A percentile compares a stretch with the other conserved stretches of the same genome.
phyloP scores from a whole-genome alignment of 2,329 filamentous ascomycete genomes.

The Ophiostoma triangulosporum region DNA sequence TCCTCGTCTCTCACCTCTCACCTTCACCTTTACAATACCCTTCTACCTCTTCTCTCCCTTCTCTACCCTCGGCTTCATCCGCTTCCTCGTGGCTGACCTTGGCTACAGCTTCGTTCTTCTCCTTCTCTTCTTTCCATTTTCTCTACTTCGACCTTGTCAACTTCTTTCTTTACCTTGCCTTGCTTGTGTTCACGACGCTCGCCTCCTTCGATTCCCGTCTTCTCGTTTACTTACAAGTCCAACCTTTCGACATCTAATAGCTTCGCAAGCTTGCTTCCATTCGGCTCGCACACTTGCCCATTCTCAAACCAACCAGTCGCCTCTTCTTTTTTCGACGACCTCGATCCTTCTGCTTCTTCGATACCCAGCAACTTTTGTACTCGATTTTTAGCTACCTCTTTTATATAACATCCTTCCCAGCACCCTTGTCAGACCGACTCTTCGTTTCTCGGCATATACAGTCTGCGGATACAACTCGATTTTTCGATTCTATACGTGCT shows the following conservation, averaged over 20 bases:
- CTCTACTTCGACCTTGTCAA: neutral
- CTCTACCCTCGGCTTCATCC: neutral
- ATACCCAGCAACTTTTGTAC: constrained; percentile 6
- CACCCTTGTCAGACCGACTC: neutral
- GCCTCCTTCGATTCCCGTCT: constrained; percentile 1
- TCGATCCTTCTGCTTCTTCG: constrained; percentile 6
- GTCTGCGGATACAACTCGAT: neutral
- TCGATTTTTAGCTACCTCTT: constrained; percentile 6
- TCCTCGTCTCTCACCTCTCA: constrained; percentile 4
- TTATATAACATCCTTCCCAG: neutral
- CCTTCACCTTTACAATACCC: neutral
- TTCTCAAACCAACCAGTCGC: neutral
- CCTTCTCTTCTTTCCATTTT: neutral
- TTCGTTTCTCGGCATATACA: neutral
- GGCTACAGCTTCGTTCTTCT: neutral
- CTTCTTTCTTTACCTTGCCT: constrained; percentile 20
- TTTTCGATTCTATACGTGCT: neutral
- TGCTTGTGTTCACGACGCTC: constrained; percentile 7
- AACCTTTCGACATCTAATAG: neutral
- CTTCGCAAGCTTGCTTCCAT: neutral
- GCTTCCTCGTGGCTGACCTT: neutral
- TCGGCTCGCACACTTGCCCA: neutral
- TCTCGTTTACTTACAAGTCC: neutral
- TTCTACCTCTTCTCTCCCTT: neutral
- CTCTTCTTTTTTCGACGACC: neutral